These are phyloP conservation scores for Limnanthes douglasii DNA, from an alignment of 345 rosid species.

Conservation along the genomic window DNA sequence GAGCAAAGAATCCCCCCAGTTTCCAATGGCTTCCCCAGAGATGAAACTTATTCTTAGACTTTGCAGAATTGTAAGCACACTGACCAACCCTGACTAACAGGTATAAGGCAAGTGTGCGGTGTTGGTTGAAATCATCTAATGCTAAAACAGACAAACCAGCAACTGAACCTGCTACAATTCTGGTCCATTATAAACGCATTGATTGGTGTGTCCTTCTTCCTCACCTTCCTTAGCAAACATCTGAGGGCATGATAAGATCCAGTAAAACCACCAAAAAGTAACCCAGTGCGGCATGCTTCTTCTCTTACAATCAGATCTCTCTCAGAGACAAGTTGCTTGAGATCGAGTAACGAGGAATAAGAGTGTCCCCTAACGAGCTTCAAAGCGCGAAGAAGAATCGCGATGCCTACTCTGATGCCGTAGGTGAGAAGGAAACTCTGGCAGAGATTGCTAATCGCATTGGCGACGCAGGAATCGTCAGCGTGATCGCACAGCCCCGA, in stretches of 20 bases:
- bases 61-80: constrained; percentile 92
- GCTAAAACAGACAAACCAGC: constrained; percentile 95
- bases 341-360: constrained; percentile 88
- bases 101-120: constrained; percentile 93
- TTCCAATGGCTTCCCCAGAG: constrained; percentile 98
- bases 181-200: constrained; percentile 96
- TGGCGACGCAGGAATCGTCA: constrained; percentile 84
- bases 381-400: constrained; percentile 93
- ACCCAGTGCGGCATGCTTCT: constrained; percentile 94
- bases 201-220: constrained; percentile 75
- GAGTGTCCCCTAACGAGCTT: constrained; percentile 88
- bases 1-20: constrained; percentile 93
- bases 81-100: constrained; percentile 89
- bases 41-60: constrained; percentile 90
- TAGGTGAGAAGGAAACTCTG: constrained; percentile 96
- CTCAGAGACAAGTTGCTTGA: constrained; percentile 99
- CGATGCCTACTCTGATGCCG: constrained; percentile 96
- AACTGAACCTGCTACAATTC: constrained; percentile 96
- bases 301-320: constrained; percentile 93
- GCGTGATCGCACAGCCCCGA: constrained; percentile 67
- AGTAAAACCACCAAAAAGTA: constrained; percentile 91
- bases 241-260: constrained; percentile 92
- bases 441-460: constrained; percentile 96
- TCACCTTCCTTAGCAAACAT: constrained; percentile 69
- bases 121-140: constrained; percentile 77